phyloP scores from a whole-genome alignment of 768 basidiomycete species.

The Mycena belliarum region DNA sequence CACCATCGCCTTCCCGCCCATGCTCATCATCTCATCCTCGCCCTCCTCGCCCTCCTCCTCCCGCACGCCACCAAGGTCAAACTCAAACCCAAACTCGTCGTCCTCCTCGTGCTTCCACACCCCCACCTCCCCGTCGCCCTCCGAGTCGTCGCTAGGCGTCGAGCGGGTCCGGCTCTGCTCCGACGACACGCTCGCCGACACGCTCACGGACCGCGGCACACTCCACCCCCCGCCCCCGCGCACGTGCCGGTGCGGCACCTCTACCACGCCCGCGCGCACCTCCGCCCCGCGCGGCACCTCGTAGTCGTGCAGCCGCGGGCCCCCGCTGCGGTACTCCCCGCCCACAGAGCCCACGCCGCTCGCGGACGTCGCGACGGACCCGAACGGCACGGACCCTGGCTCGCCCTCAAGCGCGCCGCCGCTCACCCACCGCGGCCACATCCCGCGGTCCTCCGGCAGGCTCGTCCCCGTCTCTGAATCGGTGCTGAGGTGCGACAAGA shows the following conservation, averaged over 20 bases:
- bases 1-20: slow-evolving; percentile 31
- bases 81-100: slow-evolving; percentile 37
- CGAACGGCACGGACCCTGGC: not conserved
- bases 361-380: not conserved
- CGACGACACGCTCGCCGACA: slow-evolving; percentile 41
- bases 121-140: slow-evolving; percentile 29
- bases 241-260: slow-evolving; percentile 50
- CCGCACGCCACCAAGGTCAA: slow-evolving; percentile 31
- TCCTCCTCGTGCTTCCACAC: slow-evolving; percentile 46
- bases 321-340: slow-evolving; percentile 44
- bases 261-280: slow-evolving; percentile 47
- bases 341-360: not conserved
- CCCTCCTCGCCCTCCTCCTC: slow-evolving; percentile 42
- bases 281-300: slow-evolving; percentile 42
- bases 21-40: slow-evolving; percentile 20
- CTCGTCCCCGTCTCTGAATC: slow-evolving; percentile 62
- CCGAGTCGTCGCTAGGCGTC: slow-evolving; percentile 29
- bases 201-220: slow-evolving; percentile 54
- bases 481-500: slow-evolving; percentile 84
- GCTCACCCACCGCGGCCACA: slow-evolving; percentile 86
- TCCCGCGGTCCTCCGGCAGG: slow-evolving; percentile 89
- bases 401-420: slow-evolving; percentile 54
- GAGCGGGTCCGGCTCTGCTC: slow-evolving; percentile 29
- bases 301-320: slow-evolving; percentile 71
- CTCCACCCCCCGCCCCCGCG: slow-evolving; percentile 40